phyloP scores from a whole-genome alignment of 495 filamentous ascomycete species.

The Endocarpon pusillum region DNA sequence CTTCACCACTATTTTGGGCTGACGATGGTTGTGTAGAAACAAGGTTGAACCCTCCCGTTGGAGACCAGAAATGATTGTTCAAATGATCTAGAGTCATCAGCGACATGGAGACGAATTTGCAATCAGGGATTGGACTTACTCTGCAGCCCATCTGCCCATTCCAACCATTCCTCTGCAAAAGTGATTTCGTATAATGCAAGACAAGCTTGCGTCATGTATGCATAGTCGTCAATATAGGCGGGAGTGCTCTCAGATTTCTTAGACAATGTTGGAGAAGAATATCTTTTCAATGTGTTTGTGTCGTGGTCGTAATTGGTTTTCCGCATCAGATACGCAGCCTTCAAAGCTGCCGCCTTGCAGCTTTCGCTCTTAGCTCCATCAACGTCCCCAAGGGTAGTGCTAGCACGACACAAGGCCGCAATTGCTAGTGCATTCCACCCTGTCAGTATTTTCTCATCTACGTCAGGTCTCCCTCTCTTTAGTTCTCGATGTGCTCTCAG shows the following conservation, averaged over 20 bases:
- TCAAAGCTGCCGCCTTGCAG: constrained; percentile 47
- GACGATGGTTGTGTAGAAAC: constrained; percentile 77
- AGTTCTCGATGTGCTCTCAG: constrained; percentile 56
- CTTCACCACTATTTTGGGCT: constrained; percentile 32
- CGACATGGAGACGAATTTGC: too few species aligned
- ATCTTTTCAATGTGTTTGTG: too few species aligned
- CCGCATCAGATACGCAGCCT: constrained; percentile 61
- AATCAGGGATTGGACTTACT: constrained; percentile 25
- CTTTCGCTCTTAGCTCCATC: constrained; percentile 37
- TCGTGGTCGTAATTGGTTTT: constrained; percentile 68
- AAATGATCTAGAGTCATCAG: constrained; percentile 51
- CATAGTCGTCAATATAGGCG: constrained; percentile 91
- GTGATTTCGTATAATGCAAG: constrained; percentile 81
- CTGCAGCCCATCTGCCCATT: constrained; percentile 74
- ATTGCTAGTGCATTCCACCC: constrained; percentile 86
- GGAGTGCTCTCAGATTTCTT: constrained; percentile 42
- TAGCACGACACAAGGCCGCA: constrained; percentile 57
- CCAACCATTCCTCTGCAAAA: constrained; percentile 59
- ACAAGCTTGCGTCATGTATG: constrained; percentile 69
- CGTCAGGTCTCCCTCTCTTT: constrained; percentile 58
- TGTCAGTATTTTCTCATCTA: constrained; percentile 85
- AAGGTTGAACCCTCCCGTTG: constrained; percentile 34
- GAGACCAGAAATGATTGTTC: constrained; percentile 51
- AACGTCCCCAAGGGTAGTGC: constrained; percentile 43
- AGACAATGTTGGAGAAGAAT: too few species aligned